Conservation (phyloP, 805 yeast genomes). For the Novakomyces olei region DNA sequence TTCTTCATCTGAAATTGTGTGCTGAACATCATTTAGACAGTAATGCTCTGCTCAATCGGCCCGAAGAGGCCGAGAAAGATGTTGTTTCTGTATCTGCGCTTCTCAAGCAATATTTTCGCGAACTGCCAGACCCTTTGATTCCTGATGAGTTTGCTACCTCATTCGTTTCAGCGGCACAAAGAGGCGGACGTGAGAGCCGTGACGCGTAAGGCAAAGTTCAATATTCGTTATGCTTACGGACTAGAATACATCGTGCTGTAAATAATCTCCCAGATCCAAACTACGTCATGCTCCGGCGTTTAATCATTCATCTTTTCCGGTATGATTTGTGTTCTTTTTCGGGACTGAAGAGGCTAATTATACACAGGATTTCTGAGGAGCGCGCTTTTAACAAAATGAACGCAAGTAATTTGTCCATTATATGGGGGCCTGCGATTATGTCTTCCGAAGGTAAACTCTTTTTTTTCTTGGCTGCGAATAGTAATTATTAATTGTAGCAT, state of each 20-base stretch:
- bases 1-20: too few relatives aligned
- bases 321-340: too few relatives aligned
- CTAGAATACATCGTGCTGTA: constrained; percentile 71
- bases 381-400: constrained; percentile 60
- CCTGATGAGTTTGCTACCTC: too few relatives aligned
- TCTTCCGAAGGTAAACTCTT: too few relatives aligned
- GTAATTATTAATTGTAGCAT: not conserved
- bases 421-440: constrained; percentile 86
- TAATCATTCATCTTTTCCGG: constrained; percentile 65
- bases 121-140: constrained; percentile 70
- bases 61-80: constrained; percentile 46
- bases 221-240: too few relatives aligned
- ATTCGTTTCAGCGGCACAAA: too few relatives aligned
- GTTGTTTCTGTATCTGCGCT: constrained; percentile 74
- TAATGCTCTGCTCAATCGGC: constrained; percentile 29
- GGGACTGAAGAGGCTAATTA: too few relatives aligned
- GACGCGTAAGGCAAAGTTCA: too few relatives aligned
- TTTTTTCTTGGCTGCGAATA: too few relatives aligned
- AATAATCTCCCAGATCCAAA: constrained; percentile 86
- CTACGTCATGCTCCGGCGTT: constrained; percentile 69
- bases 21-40: constrained; percentile 20
- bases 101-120: constrained; percentile 59
- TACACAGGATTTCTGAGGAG: constrained; percentile 28
- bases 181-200: too few relatives aligned
- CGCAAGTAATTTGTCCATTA: constrained; percentile 55